A percentile compares a stretch with the other conserved stretches of the same genome.
Conservation (phyloP, 441 rosid species). For the Populus hybrid region DNA sequence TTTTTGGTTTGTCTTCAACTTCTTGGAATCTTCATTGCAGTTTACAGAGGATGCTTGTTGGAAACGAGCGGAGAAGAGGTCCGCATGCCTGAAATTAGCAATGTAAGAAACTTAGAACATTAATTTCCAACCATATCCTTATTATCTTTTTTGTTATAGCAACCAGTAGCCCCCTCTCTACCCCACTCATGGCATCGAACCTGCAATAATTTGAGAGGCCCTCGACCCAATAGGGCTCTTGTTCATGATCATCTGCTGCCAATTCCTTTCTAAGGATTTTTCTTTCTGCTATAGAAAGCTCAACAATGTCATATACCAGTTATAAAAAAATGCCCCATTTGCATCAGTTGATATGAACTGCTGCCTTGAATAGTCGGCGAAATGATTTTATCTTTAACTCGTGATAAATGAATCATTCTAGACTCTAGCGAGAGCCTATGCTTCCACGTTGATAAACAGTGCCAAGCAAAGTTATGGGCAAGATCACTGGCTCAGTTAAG, state of each 20-base stretch:
- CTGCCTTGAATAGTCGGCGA: no score
- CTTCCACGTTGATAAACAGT: no score
- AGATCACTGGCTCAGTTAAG: no score
- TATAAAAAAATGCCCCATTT: no score
- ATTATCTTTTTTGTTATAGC: neutral
- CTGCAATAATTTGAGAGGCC: neutral
- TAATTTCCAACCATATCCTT: neutral
- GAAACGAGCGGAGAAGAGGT: neutral
- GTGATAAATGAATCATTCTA: no score
- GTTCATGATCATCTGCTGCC: neutral
- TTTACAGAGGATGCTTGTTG: neutral
- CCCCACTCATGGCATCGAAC: neutral
- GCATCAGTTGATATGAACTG: no score
- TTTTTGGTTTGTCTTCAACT: neutral
- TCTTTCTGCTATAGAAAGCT: no score
- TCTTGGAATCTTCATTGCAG: neutral
- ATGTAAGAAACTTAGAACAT: neutral
- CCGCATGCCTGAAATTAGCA: neutral
- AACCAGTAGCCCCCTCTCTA: neutral
- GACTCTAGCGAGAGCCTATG: no score
- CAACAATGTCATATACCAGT: no score
- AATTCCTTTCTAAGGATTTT: no score
- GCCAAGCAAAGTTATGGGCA: no score
- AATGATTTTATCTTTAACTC: no score
- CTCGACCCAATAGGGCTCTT: neutral